Conservation (phyloP, 495 filamentous ascomycete genomes). For the Peziza echinospora region DNA sequence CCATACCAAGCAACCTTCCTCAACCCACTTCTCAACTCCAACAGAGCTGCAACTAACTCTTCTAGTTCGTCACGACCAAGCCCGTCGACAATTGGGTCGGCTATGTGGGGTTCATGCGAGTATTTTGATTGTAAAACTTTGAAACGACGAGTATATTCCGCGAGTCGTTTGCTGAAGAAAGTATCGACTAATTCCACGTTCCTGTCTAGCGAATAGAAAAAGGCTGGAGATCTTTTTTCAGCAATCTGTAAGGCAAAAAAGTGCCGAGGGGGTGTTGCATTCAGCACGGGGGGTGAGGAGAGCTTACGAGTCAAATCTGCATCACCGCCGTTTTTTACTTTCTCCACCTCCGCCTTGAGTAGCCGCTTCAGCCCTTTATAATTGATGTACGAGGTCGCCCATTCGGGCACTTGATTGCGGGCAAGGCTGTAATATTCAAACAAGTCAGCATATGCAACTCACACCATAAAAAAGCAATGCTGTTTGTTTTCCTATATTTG, state of each 20-base stretch:
- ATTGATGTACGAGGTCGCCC: conserved; percentile 79
- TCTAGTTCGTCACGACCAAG: conserved; percentile 56
- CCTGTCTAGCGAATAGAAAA: conserved; percentile 84
- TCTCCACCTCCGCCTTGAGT: conserved; percentile 46
- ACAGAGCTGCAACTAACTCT: conserved; percentile 68
- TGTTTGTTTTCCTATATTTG: too few relatives aligned
- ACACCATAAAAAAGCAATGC: too few relatives aligned
- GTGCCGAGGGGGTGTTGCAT: not conserved
- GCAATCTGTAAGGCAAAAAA: not conserved
- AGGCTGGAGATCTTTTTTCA: too few relatives aligned
- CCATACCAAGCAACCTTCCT: conserved; percentile 94
- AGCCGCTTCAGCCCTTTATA: conserved; percentile 93
- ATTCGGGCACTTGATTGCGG: conserved; percentile 90
- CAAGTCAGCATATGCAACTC: too few relatives aligned
- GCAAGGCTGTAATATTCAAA: conserved; percentile 54
- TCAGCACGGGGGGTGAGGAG: too few relatives aligned
- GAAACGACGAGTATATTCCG: conserved; percentile 57
- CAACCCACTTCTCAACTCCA: conserved; percentile 68
- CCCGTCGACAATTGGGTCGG: conserved; percentile 22
- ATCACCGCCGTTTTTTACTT: conserved; percentile 36
- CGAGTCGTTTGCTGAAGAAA: conserved; percentile 90
- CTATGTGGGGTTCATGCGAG: conserved; percentile 24
- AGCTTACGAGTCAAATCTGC: conserved; percentile 55
- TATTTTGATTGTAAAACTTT: conserved; percentile 72
- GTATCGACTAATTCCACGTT: conserved; percentile 87